These are phyloP conservation scores for Corchorus capsularis DNA, from an alignment of 345 rosid species.

Conservation along the genomic window DNA sequence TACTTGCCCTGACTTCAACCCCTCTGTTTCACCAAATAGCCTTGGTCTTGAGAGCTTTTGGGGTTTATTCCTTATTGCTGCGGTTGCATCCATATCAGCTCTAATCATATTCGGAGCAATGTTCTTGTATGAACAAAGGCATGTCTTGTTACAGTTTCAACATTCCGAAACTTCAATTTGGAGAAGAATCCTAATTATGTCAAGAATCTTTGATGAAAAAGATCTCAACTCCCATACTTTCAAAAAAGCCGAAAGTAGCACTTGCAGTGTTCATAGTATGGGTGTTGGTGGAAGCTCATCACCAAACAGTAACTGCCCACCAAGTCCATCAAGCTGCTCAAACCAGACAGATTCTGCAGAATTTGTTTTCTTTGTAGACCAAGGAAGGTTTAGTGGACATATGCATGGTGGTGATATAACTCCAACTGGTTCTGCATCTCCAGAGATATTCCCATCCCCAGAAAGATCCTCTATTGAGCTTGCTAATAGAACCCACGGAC, in stretches of 20 bases:
- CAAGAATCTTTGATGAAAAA: slow-evolving; percentile 35
- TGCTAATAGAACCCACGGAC: background rate
- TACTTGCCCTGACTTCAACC: slow-evolving; percentile 26
- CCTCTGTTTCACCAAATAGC: slow-evolving; percentile 15
- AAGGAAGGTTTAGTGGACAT: slow-evolving; percentile 9
- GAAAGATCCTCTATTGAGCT: background rate
- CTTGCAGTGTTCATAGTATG: slow-evolving; percentile 10
- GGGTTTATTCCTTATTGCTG: slow-evolving; percentile 40
- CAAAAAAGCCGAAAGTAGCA: slow-evolving; percentile 14
- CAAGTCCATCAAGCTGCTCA: slow-evolving; percentile 26
- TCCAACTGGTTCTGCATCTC: slow-evolving; percentile 3
- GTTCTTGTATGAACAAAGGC: slow-evolving; percentile 53
- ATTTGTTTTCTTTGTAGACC: slow-evolving; percentile 20
- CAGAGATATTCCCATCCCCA: background rate
- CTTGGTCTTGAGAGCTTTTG: slow-evolving; percentile 39
- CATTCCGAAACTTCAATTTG: slow-evolving; percentile 25
- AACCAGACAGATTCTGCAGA: slow-evolving; percentile 2
- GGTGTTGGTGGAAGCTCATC: slow-evolving; percentile 17
- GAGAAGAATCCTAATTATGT: slow-evolving; percentile 25
- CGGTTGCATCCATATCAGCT: slow-evolving; percentile 26
- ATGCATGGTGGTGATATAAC: background rate
- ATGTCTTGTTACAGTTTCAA: background rate
- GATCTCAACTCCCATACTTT: slow-evolving; percentile 39
- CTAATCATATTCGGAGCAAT: slow-evolving; percentile 27
- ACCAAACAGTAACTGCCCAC: slow-evolving; percentile 20